Evolutionary conservation across 306 rosid genomes (phyloP).

Genomic region (Mucuna pruriens): DNA sequence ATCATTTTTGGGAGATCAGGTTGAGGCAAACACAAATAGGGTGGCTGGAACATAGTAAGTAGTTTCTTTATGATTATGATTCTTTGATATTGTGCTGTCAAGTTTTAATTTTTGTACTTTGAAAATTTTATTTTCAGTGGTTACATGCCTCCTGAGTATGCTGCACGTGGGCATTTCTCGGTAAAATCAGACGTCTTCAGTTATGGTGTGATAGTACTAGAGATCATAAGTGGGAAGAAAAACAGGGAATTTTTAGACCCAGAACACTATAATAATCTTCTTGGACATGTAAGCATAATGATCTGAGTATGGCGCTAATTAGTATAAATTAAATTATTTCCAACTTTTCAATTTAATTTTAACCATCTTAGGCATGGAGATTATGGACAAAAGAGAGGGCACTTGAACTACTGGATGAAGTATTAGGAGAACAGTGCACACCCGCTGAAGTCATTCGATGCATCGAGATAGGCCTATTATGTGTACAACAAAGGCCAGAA

Average conservation of each 20-base stretch:
- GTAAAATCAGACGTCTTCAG: constrained; percentile 26
- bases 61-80: neutral
- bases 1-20: neutral
- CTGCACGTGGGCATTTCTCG: neutral
- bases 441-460: no score
- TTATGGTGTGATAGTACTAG: constrained; percentile 12
- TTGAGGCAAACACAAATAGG: neutral
- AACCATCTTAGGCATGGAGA: neutral
- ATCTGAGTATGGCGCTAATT: neutral
- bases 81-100: neutral
- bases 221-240: constrained; percentile 13
- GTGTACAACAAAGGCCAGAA: no score
- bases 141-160: constrained; percentile 32
- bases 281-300: constrained; percentile 13
- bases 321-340: neutral
- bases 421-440: no score
- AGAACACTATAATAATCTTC: constrained; percentile 20
- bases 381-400: no score
- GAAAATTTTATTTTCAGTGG: neutral
- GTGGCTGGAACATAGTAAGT: neutral
- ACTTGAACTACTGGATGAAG: no score
- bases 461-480: no score
- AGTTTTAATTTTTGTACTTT: no score
- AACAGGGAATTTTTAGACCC: neutral
- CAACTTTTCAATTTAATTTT: no score